Conservation (phyloP, 2,329 filamentous ascomycete genomes). For the Lachnellula arida region DNA sequence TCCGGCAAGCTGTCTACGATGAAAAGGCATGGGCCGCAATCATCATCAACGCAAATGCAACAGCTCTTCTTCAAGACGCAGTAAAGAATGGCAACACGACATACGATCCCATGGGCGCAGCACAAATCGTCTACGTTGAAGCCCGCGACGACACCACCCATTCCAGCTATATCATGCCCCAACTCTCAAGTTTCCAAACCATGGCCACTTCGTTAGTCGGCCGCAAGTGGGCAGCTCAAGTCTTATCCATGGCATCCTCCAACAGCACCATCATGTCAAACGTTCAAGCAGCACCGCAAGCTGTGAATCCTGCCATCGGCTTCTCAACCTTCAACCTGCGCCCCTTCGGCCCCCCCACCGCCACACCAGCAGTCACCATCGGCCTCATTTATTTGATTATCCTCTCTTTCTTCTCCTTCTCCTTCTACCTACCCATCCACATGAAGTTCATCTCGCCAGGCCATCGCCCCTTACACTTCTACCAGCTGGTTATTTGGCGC, state of each 20-base stretch:
- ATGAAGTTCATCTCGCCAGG: slow-evolving; percentile 51
- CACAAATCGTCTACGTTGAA: slow-evolving; percentile 51
- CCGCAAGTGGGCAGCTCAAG: slow-evolving; percentile 32
- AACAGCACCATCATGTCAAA: slow-evolving; percentile 36
- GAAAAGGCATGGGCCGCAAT: slow-evolving; percentile 56
- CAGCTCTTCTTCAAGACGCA: slow-evolving; percentile 50
- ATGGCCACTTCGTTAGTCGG: slow-evolving; percentile 7
- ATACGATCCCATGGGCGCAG: slow-evolving; percentile 56
- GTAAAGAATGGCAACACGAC: slow-evolving; percentile 49
- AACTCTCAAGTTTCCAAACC: slow-evolving; percentile 9
- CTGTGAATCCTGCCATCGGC: slow-evolving; percentile 50
- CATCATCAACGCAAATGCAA: slow-evolving; percentile 59
- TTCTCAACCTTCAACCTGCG: slow-evolving; percentile 54
- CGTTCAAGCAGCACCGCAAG: slow-evolving; percentile 45
- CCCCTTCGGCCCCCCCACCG: slow-evolving; percentile 51
- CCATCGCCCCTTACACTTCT: slow-evolving; percentile 54
- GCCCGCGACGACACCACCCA: slow-evolving; percentile 52
- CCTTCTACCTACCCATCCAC: slow-evolving; percentile 61
- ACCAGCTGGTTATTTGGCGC: slow-evolving; percentile 55
- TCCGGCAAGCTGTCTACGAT: slow-evolving; percentile 55
- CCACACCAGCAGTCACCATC: slow-evolving; percentile 55
- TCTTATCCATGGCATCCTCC: slow-evolving; percentile 25
- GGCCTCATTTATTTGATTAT: slow-evolving; percentile 65
- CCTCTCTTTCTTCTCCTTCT: slow-evolving; percentile 61
- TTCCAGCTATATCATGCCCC: slow-evolving; percentile 48